Conservation (phyloP, 768 basidiomycete genomes). For the Trametes cingulata region DNA sequence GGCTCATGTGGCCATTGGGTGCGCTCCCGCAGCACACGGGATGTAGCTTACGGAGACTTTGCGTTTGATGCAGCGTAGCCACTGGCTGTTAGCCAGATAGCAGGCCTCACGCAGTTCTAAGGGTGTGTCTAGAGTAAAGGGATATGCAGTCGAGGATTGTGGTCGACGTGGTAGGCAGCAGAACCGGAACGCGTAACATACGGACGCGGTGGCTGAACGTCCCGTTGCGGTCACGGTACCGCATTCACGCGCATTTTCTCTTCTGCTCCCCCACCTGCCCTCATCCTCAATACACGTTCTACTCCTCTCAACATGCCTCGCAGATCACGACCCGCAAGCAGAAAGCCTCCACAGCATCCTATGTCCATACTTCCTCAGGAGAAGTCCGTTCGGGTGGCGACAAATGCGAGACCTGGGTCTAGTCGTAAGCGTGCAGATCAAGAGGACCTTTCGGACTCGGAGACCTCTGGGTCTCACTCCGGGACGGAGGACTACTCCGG, state of each 20-base stretch:
- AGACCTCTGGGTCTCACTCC: slow-evolving; percentile 2
- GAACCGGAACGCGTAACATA: neutral
- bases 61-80: neutral
- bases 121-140: neutral
- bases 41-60: neutral
- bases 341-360: slow-evolving; percentile 19
- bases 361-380: neutral
- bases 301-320: slow-evolving; percentile 35
- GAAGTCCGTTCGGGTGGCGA: neutral
- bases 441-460: slow-evolving; percentile 9
- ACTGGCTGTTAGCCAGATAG: neutral
- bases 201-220: slow-evolving; percentile 5
- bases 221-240: slow-evolving; percentile 10
- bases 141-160: neutral
- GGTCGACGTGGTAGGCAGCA: neutral
- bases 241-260: neutral
- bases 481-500: neutral
- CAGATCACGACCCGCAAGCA: slow-evolving; percentile 38
- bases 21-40: neutral
- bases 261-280: neutral
- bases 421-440: slow-evolving; percentile 1
- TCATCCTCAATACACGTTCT: neutral
- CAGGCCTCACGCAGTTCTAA: neutral
- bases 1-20: slow-evolving; percentile 7
- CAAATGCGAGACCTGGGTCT: neutral